Conservation (phyloP, 495 filamentous ascomycete species). For the Delitschia confertaspora region DNA sequence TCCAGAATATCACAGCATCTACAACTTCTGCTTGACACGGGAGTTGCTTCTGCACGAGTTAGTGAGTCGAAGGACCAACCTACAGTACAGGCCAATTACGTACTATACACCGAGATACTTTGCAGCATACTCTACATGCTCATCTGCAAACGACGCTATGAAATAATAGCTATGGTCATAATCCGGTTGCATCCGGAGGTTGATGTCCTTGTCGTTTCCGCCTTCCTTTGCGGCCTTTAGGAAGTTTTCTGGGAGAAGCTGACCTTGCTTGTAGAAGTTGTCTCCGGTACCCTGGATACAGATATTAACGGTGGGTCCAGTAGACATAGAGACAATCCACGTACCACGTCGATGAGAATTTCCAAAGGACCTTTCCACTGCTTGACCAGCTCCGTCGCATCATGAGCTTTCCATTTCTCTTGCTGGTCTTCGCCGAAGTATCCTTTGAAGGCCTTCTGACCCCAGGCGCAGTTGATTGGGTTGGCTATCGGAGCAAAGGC, state of each 20-base stretch:
- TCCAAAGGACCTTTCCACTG: slow-evolving; percentile 63
- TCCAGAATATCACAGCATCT: not conserved
- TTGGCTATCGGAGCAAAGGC: slow-evolving; percentile 92
- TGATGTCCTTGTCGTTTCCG: slow-evolving; percentile 56
- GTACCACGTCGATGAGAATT: slow-evolving; percentile 71
- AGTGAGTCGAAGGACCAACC: slow-evolving; percentile 3
- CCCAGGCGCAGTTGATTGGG: slow-evolving; percentile 80
- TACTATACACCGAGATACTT: slow-evolving; percentile 47
- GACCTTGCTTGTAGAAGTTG: slow-evolving; percentile 89
- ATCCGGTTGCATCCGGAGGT: slow-evolving; percentile 73
- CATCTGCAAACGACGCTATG: slow-evolving; percentile 77
- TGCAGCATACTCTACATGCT: slow-evolving; percentile 85
- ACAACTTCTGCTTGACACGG: slow-evolving; percentile 18
- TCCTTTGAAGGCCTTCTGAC: slow-evolving; percentile 85
- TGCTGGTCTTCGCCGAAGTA: slow-evolving; percentile 70
- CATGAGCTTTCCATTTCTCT: slow-evolving; percentile 74
- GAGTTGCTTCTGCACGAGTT: slow-evolving; percentile 19
- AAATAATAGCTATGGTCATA: slow-evolving; percentile 98
- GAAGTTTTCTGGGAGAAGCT: slow-evolving; percentile 91
- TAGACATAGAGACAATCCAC: slow-evolving; percentile 21
- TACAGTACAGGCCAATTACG: slow-evolving; percentile 1
- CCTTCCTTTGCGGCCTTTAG: slow-evolving; percentile 64
- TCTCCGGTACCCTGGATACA: slow-evolving; percentile 66
- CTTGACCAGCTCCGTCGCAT: slow-evolving; percentile 84
- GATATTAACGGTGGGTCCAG: not conserved